Percentiles rank a stretch among this genome's conserved stretches.
phyloP scores from a whole-genome alignment of 2,329 filamentous ascomycete genomes.

The Fusarium sp. region DNA sequence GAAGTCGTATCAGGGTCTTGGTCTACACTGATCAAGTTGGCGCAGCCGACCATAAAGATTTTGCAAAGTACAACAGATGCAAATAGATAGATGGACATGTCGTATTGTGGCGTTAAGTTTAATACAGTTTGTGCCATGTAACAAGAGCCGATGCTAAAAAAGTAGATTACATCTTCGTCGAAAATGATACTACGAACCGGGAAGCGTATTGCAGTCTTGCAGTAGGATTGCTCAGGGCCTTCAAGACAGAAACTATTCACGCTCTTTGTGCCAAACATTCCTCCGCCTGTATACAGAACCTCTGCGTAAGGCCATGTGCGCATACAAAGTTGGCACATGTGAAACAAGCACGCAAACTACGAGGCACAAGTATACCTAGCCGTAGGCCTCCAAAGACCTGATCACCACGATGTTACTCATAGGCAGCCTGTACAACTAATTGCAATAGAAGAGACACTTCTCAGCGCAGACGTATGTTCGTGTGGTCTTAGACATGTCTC shows the following conservation, averaged over 20 bases:
- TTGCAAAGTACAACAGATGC: constrained; percentile 12
- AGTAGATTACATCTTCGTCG: neutral
- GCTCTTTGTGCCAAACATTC: constrained; percentile 1
- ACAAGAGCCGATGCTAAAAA: neutral
- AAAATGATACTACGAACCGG: neutral
- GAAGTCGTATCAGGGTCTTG: constrained; percentile 25
- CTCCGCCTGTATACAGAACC: constrained; percentile 1
- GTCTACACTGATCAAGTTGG: constrained; percentile 18
- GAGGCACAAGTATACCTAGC: constrained; percentile 30
- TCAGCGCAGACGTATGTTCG: constrained; percentile 13
- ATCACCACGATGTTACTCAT: constrained; percentile 21
- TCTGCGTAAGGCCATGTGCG: constrained; percentile 14
- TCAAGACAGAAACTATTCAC: constrained; percentile 2
- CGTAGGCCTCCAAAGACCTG: constrained; percentile 33
- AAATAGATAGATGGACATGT: constrained; percentile 6
- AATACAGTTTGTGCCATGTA: neutral
- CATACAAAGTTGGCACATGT: constrained; percentile 37
- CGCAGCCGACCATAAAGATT: constrained; percentile 25
- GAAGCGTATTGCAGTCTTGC: constrained; percentile 7
- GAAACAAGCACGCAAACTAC: constrained; percentile 32
- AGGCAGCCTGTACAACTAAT: constrained; percentile 22
- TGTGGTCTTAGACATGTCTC: constrained; percentile 38
- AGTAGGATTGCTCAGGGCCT: neutral
- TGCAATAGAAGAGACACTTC: constrained; percentile 8
- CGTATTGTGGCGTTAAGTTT: constrained; percentile 12